Evolutionary conservation across 2,329 filamentous ascomycete genomes (phyloP).

Genomic region (Teratosphaeria zuluensis): DNA sequence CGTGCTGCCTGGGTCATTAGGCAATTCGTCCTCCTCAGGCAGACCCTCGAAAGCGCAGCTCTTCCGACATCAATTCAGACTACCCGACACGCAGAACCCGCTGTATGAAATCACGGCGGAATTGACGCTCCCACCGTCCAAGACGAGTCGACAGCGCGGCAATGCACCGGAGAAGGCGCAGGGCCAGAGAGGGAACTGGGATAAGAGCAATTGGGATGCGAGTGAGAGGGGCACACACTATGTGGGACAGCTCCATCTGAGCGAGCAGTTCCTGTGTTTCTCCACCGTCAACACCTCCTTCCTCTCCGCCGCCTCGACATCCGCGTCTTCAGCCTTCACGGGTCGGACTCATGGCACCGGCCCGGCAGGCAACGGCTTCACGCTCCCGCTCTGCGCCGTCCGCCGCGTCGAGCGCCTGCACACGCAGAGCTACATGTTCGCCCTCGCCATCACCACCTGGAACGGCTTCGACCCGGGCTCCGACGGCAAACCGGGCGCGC

Average conservation of each 20-base stretch:
- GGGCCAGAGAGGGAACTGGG: slow-evolving; percentile 38
- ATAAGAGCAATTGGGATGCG: slow-evolving; percentile 52
- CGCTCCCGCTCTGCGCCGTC: slow-evolving; percentile 82
- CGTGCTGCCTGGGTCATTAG: slow-evolving; percentile 48
- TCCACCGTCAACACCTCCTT: slow-evolving; percentile 89
- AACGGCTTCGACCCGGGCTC: slow-evolving; percentile 51
- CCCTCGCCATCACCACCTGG: slow-evolving; percentile 90
- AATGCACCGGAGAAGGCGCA: slow-evolving; percentile 6
- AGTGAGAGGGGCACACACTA: slow-evolving; percentile 66
- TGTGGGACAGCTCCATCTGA: slow-evolving; percentile 83
- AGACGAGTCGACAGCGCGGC: slow-evolving; percentile 30
- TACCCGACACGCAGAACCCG: slow-evolving; percentile 84
- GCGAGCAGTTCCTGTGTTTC: slow-evolving; percentile 92
- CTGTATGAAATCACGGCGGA: slow-evolving; percentile 95
- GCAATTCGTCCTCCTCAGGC: slow-evolving; percentile 59
- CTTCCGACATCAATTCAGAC: slow-evolving; percentile 92
- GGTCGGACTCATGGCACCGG: slow-evolving; percentile 89
- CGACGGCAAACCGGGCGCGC: slow-evolving; percentile 39
- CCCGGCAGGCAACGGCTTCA: slow-evolving; percentile 91
- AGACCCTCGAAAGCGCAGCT: slow-evolving; percentile 84
- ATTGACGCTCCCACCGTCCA: slow-evolving; percentile 66
- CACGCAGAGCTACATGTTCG: slow-evolving; percentile 85
- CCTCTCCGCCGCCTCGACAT: slow-evolving; percentile 65
- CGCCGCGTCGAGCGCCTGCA: slow-evolving; percentile 85
- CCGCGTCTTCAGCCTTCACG: slow-evolving; percentile 73